Evolutionary conservation across 305 asterid genomes (phyloP).

Genomic region (Solanum hybrid): DNA sequence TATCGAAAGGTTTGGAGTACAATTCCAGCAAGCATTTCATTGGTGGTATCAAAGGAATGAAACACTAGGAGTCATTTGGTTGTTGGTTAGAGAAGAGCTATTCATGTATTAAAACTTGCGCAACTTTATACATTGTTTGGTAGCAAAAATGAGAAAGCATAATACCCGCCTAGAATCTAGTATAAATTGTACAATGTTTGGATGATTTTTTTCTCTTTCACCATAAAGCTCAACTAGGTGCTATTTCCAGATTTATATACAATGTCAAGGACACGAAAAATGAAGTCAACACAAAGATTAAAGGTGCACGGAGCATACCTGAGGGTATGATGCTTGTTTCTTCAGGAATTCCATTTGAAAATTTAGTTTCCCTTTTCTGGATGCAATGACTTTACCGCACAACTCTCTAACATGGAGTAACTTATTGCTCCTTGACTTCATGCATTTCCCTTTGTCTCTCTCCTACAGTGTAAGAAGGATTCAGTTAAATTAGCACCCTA

Average conservation of each 20-base stretch:
- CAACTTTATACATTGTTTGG: neutral
- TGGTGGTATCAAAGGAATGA: neutral
- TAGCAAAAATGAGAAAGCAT: neutral
- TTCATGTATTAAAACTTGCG: neutral
- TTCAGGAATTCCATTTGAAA: constrained; percentile 53
- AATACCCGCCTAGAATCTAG: neutral
- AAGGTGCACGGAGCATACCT: constrained; percentile 25
- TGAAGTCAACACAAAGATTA: neutral
- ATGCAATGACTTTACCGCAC: constrained; percentile 44
- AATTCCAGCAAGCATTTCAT: neutral
- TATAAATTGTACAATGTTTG: neutral
- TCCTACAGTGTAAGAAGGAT: constrained; percentile 27
- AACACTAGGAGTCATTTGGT: neutral
- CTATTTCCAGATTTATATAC: neutral
- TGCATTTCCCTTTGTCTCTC: constrained; percentile 13
- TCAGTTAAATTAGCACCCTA: neutral
- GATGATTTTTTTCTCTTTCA: neutral
- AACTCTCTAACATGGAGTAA: constrained; percentile 68
- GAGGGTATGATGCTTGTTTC: constrained; percentile 56
- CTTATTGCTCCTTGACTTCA: constrained; percentile 23
- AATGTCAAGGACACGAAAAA: neutral
- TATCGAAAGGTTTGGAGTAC: neutral
- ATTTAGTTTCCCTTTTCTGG: constrained; percentile 47
- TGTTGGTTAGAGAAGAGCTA: neutral
- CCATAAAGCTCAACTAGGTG: neutral